phyloP scores from a whole-genome alignment of 2,329 filamentous ascomycete genomes.

The Cladophialophora yegresii region DNA sequence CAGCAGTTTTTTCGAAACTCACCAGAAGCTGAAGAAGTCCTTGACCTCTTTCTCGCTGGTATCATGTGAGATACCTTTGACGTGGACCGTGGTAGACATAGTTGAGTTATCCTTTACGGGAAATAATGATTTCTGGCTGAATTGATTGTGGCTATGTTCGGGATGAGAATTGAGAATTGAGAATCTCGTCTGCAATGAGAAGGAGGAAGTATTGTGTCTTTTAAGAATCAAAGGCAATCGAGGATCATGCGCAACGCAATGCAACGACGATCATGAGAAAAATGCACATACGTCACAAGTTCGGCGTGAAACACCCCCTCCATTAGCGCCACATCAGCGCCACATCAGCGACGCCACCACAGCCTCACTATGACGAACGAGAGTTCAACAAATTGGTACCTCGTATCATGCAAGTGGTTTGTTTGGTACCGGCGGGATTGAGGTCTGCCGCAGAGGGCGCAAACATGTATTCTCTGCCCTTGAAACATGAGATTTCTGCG shows the following conservation, averaged over 20 bases:
- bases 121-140: neutral
- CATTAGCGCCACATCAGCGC: no score
- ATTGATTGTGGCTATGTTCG: neutral
- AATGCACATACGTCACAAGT: constrained; percentile 1
- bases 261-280: neutral
- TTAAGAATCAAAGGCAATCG: neutral
- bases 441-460: no score
- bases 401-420: no score
- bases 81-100: constrained; percentile 70
- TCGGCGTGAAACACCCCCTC: neutral
- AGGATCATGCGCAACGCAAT: neutral
- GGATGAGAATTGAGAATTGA: neutral
- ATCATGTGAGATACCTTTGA: constrained; percentile 80
- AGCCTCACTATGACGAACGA: constrained; percentile 67
- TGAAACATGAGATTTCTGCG: no score
- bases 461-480: no score
- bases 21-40: constrained; percentile 96
- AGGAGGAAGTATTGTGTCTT: neutral
- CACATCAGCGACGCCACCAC: constrained; percentile 4
- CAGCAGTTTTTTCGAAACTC: constrained; percentile 41
- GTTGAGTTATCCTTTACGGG: constrained; percentile 3
- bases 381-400: constrained; percentile 39
- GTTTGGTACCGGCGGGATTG: no score
- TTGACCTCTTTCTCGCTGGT: constrained; percentile 84
- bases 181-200: neutral